phyloP scores from a whole-genome alignment of 2,329 filamentous ascomycete genomes.

The Monosporascus sp. region DNA sequence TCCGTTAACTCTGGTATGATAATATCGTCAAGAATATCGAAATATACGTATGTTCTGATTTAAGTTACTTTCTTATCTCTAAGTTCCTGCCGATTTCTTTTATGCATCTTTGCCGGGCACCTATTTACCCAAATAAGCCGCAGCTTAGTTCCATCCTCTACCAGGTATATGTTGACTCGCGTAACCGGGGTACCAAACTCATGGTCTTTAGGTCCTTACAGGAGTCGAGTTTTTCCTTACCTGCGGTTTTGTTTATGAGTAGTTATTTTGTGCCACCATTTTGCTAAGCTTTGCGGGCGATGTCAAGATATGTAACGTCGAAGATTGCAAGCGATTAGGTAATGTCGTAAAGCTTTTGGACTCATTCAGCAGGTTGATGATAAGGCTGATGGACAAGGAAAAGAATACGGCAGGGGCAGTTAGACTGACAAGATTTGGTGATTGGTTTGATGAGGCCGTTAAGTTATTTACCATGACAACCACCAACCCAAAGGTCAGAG shows the following conservation, averaged over 20 bases:
- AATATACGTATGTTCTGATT: neutral
- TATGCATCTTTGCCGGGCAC: conserved; percentile 1
- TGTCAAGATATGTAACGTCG: conserved; percentile 1
- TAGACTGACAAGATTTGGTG: neutral
- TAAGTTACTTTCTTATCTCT: conserved; percentile 1
- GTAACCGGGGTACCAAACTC: no score
- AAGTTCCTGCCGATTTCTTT: conserved; percentile 1
- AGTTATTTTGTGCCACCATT: neutral
- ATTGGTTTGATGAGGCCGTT: neutral
- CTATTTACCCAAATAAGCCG: conserved; percentile 1
- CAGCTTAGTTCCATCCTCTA: conserved; percentile 3
- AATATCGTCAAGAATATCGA: conserved; percentile 2
- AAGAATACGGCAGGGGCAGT: neutral
- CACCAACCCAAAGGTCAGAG: neutral
- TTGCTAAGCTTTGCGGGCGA: neutral
- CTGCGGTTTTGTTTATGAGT: neutral
- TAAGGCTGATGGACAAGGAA: conserved; percentile 1
- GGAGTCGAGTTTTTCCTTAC: conserved; percentile 1
- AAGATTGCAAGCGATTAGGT: neutral
- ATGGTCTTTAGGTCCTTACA: neutral
- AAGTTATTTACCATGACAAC: conserved; percentile 1
- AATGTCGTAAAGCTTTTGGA: neutral
- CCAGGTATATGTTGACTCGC: neutral
- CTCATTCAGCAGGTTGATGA: conserved; percentile 1
- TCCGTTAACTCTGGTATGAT: neutral